These are phyloP conservation scores for Aureobasidium namibiae DNA, from an alignment of 2,329 filamentous ascomycete genomes.

Conservation along the genomic window DNA sequence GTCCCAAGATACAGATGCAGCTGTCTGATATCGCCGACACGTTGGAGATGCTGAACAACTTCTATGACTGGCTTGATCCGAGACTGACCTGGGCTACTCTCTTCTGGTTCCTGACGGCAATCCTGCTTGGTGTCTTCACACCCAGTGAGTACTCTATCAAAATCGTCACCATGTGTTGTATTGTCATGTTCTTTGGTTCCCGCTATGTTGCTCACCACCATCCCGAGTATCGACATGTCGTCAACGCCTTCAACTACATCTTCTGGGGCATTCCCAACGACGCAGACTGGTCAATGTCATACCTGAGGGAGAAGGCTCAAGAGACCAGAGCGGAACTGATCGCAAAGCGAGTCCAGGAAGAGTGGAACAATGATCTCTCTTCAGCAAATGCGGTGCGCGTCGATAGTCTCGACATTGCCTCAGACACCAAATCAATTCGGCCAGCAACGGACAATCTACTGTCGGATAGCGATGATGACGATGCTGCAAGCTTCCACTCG, in stretches of 20 bases:
- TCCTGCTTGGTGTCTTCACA: slow-evolving; percentile 23
- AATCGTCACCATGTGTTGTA: slow-evolving; percentile 26
- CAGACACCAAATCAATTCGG: background rate
- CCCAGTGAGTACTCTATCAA: slow-evolving; percentile 30
- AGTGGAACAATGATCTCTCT: slow-evolving; percentile 5
- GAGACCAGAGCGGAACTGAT: slow-evolving; percentile 20
- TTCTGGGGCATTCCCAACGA: slow-evolving; percentile 34
- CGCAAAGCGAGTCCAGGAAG: slow-evolving; percentile 17
- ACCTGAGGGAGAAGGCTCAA: slow-evolving; percentile 24
- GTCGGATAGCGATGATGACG: background rate
- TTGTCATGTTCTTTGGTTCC: slow-evolving; percentile 30
- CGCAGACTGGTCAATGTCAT: slow-evolving; percentile 26
- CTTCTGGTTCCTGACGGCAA: slow-evolving; percentile 27
- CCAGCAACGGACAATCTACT: background rate
- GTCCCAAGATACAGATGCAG: slow-evolving; percentile 31
- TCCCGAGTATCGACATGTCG: slow-evolving; percentile 29
- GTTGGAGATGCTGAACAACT: slow-evolving; percentile 30
- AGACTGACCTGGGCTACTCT: slow-evolving; percentile 27
- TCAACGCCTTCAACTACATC: slow-evolving; percentile 29
- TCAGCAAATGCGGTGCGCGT: background rate
- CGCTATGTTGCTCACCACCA: slow-evolving; percentile 28
- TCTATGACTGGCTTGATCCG: slow-evolving; percentile 30
- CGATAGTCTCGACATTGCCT: background rate
- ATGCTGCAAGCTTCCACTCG: slow-evolving; percentile 17
- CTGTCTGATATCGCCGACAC: slow-evolving; percentile 30